Evolutionary conservation across 441 rosid species (phyloP), one percentile per base, ranked within the genome.

Genomic region (Raphanus hybrid): DNA sequence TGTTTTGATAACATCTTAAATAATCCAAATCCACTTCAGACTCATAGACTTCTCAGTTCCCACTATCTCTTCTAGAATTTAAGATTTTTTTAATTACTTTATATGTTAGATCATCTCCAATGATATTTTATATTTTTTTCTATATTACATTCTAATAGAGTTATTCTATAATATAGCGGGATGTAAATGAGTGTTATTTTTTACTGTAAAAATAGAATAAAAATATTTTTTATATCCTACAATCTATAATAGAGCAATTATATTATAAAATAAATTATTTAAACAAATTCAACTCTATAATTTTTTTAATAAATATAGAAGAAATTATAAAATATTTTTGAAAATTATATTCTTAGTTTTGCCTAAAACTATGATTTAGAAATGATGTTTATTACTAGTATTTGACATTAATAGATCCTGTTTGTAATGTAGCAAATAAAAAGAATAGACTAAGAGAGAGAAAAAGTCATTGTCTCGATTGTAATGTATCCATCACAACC

Each of bases 381-480:
- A 64, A 76, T 64, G 71, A 70, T 76, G 66, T 52, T 27, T 55
- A 16, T 5, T 50, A 50, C 8, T 48, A 35, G 61, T 67, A 50
- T 73, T 50, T 78, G 77, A 59, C 69, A 78, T 67, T 3, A 34
- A 61, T 73, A 11, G 35, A 50, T 32, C 35, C 35, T 32, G 35
- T 60, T 78, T 73, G 74, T 73, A 67, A 73, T 7, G 69, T 73
- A 78, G 74, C 66, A 78, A 71, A 59, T 58, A 60, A 48, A 78
- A n/a, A 66, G 69, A 78, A 66, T 15, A 15, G 29, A 50, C 50
- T 32, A 41, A 59, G 60, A 55, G 67, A 64, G 78, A 74, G 26
- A 43, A 43, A 45, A 48, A 78, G 81, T 72, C 81, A 67, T 37
- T 72, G 69, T 67, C 74, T 61, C 55, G 61, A 70, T 70, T 70